phyloP scores from a whole-genome alignment of 202 grass and related monocot genomes.

The Setaria italica region DNA sequence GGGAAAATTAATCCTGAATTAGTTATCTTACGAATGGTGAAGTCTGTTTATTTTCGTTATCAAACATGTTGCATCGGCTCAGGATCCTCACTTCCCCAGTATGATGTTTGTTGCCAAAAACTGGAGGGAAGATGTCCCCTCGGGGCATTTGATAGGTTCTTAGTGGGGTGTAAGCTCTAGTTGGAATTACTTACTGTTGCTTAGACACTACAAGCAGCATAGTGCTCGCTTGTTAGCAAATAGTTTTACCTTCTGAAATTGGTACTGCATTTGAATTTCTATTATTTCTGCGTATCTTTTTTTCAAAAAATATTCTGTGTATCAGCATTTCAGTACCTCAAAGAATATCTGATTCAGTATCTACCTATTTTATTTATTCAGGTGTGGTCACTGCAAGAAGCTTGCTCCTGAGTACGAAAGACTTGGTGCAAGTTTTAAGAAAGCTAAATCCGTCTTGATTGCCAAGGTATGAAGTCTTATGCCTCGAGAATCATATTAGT shows the following conservation, averaged over 20 bases:
- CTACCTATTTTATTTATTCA: conserved; percentile 34
- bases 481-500: not conserved
- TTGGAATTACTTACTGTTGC: not conserved
- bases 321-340: not conserved
- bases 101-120: not conserved
- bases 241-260: not conserved
- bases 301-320: not conserved
- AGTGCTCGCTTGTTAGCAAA: not conserved
- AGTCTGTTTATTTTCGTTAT: not conserved
- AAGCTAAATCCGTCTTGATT: conserved; percentile 84
- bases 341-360: not conserved
- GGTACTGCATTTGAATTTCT: not conserved
- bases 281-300: not conserved
- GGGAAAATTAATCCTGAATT: not conserved
- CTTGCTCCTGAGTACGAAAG: conserved; percentile 95
- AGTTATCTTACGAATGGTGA: not conserved
- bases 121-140: not conserved
- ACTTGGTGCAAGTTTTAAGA: conserved; percentile 87
- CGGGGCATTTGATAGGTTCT: not conserved
- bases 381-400: conserved; percentile 98
- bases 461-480: conserved; percentile 59
- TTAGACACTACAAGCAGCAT: not conserved
- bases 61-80: not conserved
- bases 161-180: not conserved
- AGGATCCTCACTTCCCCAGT: not conserved